Conservation (phyloP, 345 rosid genomes). For the Iberis pinnata region DNA sequence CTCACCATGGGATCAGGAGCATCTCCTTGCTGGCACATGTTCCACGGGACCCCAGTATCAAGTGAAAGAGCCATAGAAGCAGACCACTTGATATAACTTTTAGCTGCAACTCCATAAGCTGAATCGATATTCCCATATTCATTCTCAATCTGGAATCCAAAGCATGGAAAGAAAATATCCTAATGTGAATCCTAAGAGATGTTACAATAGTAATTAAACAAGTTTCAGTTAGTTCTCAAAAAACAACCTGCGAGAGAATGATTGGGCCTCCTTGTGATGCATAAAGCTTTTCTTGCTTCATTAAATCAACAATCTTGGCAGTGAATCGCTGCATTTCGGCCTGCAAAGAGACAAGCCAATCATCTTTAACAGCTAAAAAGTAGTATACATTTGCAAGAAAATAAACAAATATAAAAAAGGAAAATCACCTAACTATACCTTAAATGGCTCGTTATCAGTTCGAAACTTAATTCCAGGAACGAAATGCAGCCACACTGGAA, state of each 20-base stretch:
- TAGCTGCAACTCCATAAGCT: constrained; percentile 63
- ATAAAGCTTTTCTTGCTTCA: constrained; percentile 85
- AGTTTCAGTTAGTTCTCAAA: neutral
- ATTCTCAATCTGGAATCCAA: constrained; percentile 70
- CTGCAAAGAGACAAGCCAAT: constrained; percentile 32
- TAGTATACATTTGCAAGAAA: no score
- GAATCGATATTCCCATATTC: constrained; percentile 80
- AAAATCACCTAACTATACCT: constrained; percentile 39
- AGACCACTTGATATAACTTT: constrained; percentile 77
- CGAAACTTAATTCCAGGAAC: constrained; percentile 77
- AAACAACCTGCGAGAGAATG: constrained; percentile 75
- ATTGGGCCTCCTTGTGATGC: constrained; percentile 98
- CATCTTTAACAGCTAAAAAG: constrained; percentile 4
- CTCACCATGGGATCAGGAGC: constrained; percentile 94
- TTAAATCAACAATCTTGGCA: constrained; percentile 73
- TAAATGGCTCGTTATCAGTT: constrained; percentile 79
- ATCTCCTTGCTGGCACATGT: constrained; percentile 90
- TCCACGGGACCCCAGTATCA: constrained; percentile 96
- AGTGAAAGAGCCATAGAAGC: constrained; percentile 83
- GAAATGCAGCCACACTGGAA: constrained; percentile 92
- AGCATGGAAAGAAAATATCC: neutral
- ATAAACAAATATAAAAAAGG: neutral
- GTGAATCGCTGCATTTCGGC: constrained; percentile 86
- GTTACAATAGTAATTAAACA: neutral
- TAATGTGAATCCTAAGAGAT: neutral